Evolutionary conservation across 2,329 filamentous ascomycete genomes (phyloP).

Genomic region (Chaetomium olivaceum): DNA sequence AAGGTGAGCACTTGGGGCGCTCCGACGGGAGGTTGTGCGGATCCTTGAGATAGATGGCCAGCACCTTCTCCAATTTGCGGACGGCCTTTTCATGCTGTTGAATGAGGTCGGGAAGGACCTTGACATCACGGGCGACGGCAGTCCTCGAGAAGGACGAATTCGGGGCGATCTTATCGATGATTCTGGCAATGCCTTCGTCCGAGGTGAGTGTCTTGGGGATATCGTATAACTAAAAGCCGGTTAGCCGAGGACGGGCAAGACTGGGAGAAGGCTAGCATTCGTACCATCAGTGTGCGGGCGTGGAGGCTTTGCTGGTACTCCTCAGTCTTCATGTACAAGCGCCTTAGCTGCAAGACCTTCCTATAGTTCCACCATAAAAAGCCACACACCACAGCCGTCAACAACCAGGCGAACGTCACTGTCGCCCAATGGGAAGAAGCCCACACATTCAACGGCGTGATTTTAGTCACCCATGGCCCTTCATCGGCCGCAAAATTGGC

Average conservation of each 20-base stretch:
- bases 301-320: constrained; percentile 90
- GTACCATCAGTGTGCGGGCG: constrained; percentile 67
- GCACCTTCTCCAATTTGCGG: constrained; percentile 74
- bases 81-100: constrained; percentile 80
- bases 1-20: constrained; percentile 76
- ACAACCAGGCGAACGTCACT: constrained; percentile 61
- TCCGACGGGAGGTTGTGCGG: constrained; percentile 75
- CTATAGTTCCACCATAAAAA: constrained; percentile 93
- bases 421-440: constrained; percentile 59
- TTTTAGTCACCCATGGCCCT: constrained; percentile 53
- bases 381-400: constrained; percentile 72
- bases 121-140: constrained; percentile 87
- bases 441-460: constrained; percentile 61
- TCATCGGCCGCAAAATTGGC: constrained; percentile 46
- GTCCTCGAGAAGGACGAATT: constrained; percentile 77
- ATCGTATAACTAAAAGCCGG: constrained; percentile 68
- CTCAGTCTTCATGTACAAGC: constrained; percentile 77
- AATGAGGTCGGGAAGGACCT: constrained; percentile 82
- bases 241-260: constrained; percentile 18
- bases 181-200: constrained; percentile 82
- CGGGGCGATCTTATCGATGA: constrained; percentile 79
- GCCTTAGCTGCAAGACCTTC: constrained; percentile 68
- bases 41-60: constrained; percentile 89
- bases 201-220: constrained; percentile 74
- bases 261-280: neutral